Percentiles rank a stretch among this genome's conserved stretches.
These are phyloP conservation scores for Zasmidium citrigriseum DNA, from an alignment of 2,329 filamentous ascomycete genomes.

Conservation along the genomic window DNA sequence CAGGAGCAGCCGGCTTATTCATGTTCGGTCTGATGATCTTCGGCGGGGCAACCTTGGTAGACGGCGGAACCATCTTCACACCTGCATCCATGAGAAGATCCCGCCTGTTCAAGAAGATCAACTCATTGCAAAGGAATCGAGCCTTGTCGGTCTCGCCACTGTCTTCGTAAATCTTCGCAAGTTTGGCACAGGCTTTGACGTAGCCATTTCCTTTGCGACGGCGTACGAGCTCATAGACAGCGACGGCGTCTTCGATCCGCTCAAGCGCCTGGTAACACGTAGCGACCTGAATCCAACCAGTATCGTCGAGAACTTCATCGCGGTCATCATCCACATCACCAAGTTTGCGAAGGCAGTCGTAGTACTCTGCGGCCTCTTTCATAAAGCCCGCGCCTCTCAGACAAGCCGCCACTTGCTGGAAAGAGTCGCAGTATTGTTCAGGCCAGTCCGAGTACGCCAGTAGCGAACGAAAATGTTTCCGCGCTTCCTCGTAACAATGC, in stretches of 20 bases:
- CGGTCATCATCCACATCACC: conserved; percentile 18
- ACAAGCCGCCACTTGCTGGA: conserved; percentile 68
- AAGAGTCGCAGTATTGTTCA: conserved; percentile 74
- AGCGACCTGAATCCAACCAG: conserved; percentile 58
- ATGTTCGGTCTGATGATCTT: not conserved
- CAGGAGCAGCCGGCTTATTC: not conserved
- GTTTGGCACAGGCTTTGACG: conserved; percentile 27
- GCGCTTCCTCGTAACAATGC: conserved; percentile 65
- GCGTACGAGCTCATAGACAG: conserved; percentile 73
- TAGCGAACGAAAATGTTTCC: conserved; percentile 54
- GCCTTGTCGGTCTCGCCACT: conserved; percentile 73
- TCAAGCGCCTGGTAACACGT: conserved; percentile 68
- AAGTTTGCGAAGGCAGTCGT: conserved; percentile 48
- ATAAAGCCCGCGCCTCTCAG: conserved; percentile 54
- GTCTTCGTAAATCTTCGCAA: conserved; percentile 80
- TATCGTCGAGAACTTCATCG: conserved; percentile 40
- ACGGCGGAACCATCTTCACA: conserved; percentile 22
- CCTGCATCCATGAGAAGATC: conserved; percentile 26
- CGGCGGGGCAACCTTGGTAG: not conserved
- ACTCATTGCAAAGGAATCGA: conserved; percentile 73
- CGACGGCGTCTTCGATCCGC: conserved; percentile 69
- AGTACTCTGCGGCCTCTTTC: conserved; percentile 61
- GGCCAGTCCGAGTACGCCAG: conserved; percentile 67
- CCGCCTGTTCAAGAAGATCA: conserved; percentile 60
- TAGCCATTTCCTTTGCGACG: conserved; percentile 18